A percentile compares a stretch with the other conserved stretches of the same genome.
phyloP scores from a whole-genome alignment of 768 basidiomycete genomes.

The Agaricus subrufescens region DNA sequence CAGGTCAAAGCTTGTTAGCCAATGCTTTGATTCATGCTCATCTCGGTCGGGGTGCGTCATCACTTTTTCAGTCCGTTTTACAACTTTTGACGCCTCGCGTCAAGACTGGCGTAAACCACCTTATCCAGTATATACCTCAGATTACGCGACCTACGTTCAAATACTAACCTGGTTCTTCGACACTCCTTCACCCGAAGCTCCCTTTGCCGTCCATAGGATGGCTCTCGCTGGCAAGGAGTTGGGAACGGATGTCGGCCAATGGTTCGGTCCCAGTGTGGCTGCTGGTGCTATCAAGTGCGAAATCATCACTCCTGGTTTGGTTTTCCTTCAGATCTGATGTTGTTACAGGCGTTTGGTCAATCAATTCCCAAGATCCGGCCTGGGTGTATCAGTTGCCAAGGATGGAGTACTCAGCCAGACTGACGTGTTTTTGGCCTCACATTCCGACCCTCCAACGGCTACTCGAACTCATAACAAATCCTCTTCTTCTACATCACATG shows the following conservation, averaged over 20 bases:
- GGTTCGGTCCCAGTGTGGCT: slow-evolving; percentile 98
- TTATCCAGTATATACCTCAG: slow-evolving; percentile 49
- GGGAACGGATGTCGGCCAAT: slow-evolving; percentile 93
- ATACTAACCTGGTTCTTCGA: slow-evolving; percentile 96
- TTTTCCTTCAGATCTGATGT: neutral
- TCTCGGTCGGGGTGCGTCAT: slow-evolving; percentile 45
- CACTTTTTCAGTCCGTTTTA: slow-evolving; percentile 3
- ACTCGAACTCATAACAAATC: neutral
- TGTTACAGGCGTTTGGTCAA: slow-evolving; percentile 62
- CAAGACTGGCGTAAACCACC: slow-evolving; percentile 85
- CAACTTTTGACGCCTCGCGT: neutral
- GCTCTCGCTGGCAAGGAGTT: slow-evolving; percentile 91
- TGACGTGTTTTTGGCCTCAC: slow-evolving; percentile 81
- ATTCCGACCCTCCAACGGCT: slow-evolving; percentile 22
- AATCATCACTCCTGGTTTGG: neutral
- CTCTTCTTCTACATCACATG: neutral
- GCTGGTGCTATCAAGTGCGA: slow-evolving; percentile 89
- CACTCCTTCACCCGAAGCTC: slow-evolving; percentile 74
- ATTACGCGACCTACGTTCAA: slow-evolving; percentile 84
- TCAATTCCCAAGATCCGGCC: slow-evolving; percentile 71
- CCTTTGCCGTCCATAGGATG: slow-evolving; percentile 96
- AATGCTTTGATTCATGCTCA: slow-evolving; percentile 49
- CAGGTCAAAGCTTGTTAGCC: slow-evolving; percentile 31
- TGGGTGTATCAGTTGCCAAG: slow-evolving; percentile 78
- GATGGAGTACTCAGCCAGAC: slow-evolving; percentile 82